Evolutionary conservation across 768 basidiomycete species (phyloP), one percentile per base, ranked within the genome.

Genomic region (Auriculariales sp.): DNA sequence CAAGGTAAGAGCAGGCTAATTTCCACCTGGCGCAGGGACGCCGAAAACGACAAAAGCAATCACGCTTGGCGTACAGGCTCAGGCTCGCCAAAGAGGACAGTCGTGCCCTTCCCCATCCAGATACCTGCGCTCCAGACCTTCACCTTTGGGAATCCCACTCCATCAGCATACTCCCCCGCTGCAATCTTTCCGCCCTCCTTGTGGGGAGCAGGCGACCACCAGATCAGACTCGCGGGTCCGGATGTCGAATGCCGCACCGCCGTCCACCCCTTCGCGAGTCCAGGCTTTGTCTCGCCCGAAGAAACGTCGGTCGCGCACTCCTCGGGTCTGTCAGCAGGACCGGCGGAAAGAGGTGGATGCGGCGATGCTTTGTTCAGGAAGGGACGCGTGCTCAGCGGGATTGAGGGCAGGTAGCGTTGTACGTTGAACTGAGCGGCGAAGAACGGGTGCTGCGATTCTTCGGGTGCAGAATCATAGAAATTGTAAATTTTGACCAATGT

Each of bases 261-360:
- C 9, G 12, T 1, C 39, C 39, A 44, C 1, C 1, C 19, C 14
- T n/a, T n/a, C n/a, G n/a, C n/a, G n/a, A n/a, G n/a, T n/a, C n/a
- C n/a, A n/a, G n/a, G n/a, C n/a, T n/a, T n/a, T n/a, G n/a, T n/a
- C n/a, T n/a, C n/a, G n/a, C n/a, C n/a, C n/a, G n/a, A n/a, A n/a
- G n/a, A n/a, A n/a, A n/a, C n/a, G n/a, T 27, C 39, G 4, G 39
- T 22, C 10, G 22, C 39, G n/a, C 22, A 19, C 22, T 44, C 39
- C 3, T 44, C 39, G 19, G 39, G 39, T 11, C 3, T 19, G 28
- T 27, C 27, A 11, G 39, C 1, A 1, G 42, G 49, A 6, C 42
- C 34, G 1, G 14, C 19, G 14, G 47, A 47, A 14, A 54, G 33
- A 5, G 50, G 50, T 7, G 53, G 50, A 14, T 52, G 53, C 14